Evolutionary conservation across 345 rosid genomes (phyloP).

Genomic region (Murraya koenigii): DNA sequence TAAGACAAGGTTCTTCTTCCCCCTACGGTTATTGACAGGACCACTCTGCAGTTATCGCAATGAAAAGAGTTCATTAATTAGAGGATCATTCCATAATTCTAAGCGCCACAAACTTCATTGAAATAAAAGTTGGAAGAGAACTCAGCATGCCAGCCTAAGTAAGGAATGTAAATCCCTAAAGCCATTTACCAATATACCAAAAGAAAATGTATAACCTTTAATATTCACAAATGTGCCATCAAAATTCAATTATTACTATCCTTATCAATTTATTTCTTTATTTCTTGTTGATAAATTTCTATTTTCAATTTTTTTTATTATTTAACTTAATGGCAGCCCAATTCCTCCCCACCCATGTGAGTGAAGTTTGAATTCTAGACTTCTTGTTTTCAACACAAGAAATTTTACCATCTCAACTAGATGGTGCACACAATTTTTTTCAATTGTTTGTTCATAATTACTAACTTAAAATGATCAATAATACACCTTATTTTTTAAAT

Average conservation of each 20-base stretch:
- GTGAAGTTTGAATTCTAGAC: too few relatives aligned
- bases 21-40: slow-evolving; percentile 68
- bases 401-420: too few relatives aligned
- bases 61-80: background rate
- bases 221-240: background rate
- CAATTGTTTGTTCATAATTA: background rate
- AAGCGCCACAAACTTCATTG: background rate
- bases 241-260: background rate
- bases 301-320: background rate
- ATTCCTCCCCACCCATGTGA: too few relatives aligned
- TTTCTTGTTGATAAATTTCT: background rate
- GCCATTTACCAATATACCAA: background rate
- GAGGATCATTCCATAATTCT: background rate
- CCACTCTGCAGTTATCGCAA: slow-evolving; percentile 48
- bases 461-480: too few relatives aligned
- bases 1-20: slow-evolving; percentile 88
- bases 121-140: background rate
- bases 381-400: too few relatives aligned
- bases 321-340: too few relatives aligned
- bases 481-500: too few relatives aligned
- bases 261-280: too few relatives aligned
- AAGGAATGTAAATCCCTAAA: background rate
- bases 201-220: background rate
- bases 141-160: background rate
- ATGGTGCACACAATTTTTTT: too few relatives aligned